Base-by-base conservation (phyloP, 208 protist genomes). In the Leishmania aethiopica region DNA sequence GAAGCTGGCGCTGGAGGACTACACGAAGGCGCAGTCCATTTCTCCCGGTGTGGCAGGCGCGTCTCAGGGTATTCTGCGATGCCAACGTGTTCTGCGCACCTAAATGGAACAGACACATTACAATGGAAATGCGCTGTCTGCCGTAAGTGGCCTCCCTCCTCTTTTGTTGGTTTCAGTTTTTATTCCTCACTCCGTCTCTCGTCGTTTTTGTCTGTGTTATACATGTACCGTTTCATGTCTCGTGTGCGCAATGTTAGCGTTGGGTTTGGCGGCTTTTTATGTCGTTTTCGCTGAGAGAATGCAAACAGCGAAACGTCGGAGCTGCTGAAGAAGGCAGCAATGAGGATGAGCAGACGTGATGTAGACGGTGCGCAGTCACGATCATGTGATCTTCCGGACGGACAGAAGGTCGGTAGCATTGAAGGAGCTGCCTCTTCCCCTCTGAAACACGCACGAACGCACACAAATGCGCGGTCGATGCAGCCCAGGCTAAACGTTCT, bases 1-100 rank as follows among this genome's bases (percentile, higher is more conserved):
- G 96, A 90, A 95, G 80, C 88, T 93, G 51, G 96, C 96, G 17
- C 84, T 97, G 71, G 90, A 95, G 37, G 96, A 98, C 83, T 98
- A 95, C 87, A 95, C 92, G 59, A 84, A 86, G 64, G 93, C 87
- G 35, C 93, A 95, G 70, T 67, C 45, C 28, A 53, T 97, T 47
- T 51, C 94, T 47, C 93, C 92, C 32, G 88, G 90, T 42, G 84
- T 95, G 28, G 59, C 80, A 37, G 88, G 79, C 70, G 88, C 95
- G 15, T 96, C 92, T 3, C 87, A 96, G 62, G 95, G 95, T 37
- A 78, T 98, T 19, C 86, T 96, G 35, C 92, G 95, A 64, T 98
- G 95, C 87, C 91, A 96, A 77, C 85, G 92, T 15, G 89, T 89
- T 17, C 35, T 96, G 25, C 93, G 93, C 51, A 77, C n/a, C 64